Evolutionary conservation across 805 yeast genomes (phyloP).

Genomic region (Metschnikowia shivogae): DNA sequence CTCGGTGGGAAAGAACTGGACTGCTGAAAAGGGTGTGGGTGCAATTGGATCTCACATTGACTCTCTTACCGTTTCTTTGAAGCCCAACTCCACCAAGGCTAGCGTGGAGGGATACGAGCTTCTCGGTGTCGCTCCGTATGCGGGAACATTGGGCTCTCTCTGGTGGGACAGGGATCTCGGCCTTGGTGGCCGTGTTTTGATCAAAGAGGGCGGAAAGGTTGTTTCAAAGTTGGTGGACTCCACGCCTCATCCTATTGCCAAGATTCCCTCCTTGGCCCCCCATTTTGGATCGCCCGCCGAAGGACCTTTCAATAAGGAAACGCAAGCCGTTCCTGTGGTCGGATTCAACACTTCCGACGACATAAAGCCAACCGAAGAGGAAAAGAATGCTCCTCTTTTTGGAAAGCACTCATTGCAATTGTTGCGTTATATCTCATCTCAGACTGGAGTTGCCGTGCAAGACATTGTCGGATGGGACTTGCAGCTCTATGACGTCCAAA

Average conservation of each 20-base stretch:
- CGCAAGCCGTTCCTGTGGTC: constrained; percentile 72
- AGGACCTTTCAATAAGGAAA: constrained; percentile 74
- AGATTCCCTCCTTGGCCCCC: constrained; percentile 81
- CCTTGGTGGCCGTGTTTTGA: constrained; percentile 71
- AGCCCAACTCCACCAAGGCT: constrained; percentile 63
- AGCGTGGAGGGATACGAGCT: constrained; percentile 70
- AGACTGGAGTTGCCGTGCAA: constrained; percentile 54
- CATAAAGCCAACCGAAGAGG: constrained; percentile 51
- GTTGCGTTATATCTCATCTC: constrained; percentile 62
- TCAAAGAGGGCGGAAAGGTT: constrained; percentile 37
- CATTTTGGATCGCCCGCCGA: constrained; percentile 71
- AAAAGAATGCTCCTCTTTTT: constrained; percentile 57
- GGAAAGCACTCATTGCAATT: constrained; percentile 67
- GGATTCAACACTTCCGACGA: constrained; percentile 46
- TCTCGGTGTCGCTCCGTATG: constrained; percentile 80
- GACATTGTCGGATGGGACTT: constrained; percentile 70
- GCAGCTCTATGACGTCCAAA: constrained; percentile 78
- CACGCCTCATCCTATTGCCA: constrained; percentile 68
- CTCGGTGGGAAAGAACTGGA: constrained; percentile 63
- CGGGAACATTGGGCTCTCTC: constrained; percentile 58
- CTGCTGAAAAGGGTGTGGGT: constrained; percentile 62
- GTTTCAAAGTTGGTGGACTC: constrained; percentile 48
- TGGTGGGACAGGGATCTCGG: constrained; percentile 91
- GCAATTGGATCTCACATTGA: constrained; percentile 75
- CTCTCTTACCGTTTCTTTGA: constrained; percentile 61